Evolutionary conservation across 2,329 filamentous ascomycete genomes (phyloP), one percentile per base, ranked within the genome.

Genomic region (Trichoderma endophyticum): DNA sequence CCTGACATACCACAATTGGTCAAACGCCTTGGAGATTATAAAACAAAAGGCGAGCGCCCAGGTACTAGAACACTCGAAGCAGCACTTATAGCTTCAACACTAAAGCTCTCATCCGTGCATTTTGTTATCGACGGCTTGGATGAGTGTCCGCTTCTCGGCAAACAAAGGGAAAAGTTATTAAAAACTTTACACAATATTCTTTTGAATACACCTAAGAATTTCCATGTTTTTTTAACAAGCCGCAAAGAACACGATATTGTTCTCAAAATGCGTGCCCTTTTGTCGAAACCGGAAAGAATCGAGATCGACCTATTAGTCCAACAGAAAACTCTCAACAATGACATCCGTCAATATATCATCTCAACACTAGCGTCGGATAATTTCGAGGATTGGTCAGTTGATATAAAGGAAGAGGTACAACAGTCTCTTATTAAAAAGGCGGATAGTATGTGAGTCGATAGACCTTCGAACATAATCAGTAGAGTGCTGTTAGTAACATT

Each of bases 281-380:
- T 48, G 6, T 48, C 4, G 5, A 2, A 4, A 21, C 43, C 43
- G 1, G 0, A 4, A 5, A 48, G 9, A 21, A 11, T 21, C n/a
- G n/a, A 21, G 6, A 48, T 48, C 8, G 43, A 48, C n/a, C 43
- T 48, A 3, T 48, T 11, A 4, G 4, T 1, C 3, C 9, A 5
- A 11, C 18, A 6, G 15, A 0, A 1, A 0, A 21, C 4, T 1
- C 7, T 48, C 0, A 6, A 48, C 2, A 12, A 21, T 12, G 43
- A 48, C 21, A 48, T 48, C 9, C n/a, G 4, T 21, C n/a, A 21
- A 11, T 48, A 48, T 3, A 48, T 48, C 0, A 7, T 2, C 8
- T 48, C n/a, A 12, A 48, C 8, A 21, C 4, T 48, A 12, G n/a
- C 9, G 9, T 12, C 4, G 2, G 9, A 48, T 5, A 21, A 12